Conservation (phyloP, 2,329 filamentous ascomycete genomes). For the Cordyceps pruinosa region DNA sequence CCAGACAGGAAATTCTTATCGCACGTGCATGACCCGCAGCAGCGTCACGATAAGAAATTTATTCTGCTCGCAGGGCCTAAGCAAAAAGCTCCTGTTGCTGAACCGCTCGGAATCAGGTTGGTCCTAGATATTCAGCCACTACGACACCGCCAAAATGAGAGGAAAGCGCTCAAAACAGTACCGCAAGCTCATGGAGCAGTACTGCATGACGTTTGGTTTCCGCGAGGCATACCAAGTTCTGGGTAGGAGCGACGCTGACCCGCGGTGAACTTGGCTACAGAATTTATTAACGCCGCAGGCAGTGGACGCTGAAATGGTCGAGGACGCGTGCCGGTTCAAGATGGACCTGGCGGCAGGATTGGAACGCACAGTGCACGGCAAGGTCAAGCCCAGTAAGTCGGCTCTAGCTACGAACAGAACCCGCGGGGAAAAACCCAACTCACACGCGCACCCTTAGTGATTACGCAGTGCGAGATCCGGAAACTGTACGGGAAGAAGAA, state of each 20-base stretch:
- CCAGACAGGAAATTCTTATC: conserved; percentile 22
- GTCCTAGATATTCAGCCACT: not conserved
- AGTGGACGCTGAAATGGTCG: conserved; percentile 81
- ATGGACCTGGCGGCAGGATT: conserved; percentile 79
- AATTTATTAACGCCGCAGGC: conserved; percentile 18
- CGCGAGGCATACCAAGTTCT: conserved; percentile 91
- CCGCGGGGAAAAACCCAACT: not conserved
- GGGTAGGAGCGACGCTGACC: conserved; percentile 35
- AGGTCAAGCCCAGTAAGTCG: conserved; percentile 71
- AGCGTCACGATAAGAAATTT: conserved; percentile 32
- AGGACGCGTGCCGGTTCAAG: conserved; percentile 74
- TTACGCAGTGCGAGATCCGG: conserved; percentile 74
- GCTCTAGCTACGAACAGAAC: not conserved
- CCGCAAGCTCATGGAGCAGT: conserved; percentile 87
- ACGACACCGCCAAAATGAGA: conserved; percentile 31
- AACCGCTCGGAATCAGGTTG: too few relatives aligned
- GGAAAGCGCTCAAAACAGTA: conserved; percentile 49
- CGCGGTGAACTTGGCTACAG: not conserved
- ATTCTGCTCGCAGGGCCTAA: conserved; percentile 20
- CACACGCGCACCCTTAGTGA: conserved; percentile 48
- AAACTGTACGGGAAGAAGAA: conserved; percentile 62
- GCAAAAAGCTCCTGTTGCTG: not conserved
- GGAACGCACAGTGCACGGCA: conserved; percentile 76
- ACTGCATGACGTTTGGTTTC: conserved; percentile 80
- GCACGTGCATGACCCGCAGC: conserved; percentile 23